These are phyloP conservation scores for Trichosporon asahii DNA, from an alignment of 1,284 basidiomycete genomes.

Conservation along the genomic window DNA sequence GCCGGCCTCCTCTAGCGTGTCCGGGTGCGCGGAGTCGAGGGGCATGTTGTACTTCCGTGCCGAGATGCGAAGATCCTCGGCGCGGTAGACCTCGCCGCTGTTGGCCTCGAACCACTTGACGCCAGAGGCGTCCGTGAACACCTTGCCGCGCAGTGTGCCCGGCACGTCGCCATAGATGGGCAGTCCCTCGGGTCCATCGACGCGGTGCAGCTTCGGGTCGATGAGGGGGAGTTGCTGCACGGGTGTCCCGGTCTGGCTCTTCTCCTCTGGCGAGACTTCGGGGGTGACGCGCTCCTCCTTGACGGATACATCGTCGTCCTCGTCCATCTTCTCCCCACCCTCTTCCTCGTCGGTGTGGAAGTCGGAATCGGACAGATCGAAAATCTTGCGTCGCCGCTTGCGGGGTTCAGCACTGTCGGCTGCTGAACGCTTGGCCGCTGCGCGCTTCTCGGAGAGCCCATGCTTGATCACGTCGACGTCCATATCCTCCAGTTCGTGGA, in stretches of 20 bases:
- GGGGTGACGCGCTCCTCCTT: constrained; percentile 10
- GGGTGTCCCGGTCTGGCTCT: background rate
- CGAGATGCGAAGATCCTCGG: constrained; percentile 19
- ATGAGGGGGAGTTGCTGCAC: background rate
- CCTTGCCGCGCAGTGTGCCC: background rate
- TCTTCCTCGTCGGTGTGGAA: background rate
- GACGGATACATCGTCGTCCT: background rate
- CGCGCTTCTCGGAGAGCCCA: constrained; percentile 3
- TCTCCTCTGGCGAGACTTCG: background rate
- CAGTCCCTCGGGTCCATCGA: constrained; percentile 12
- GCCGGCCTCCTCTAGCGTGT: constrained; percentile 18
- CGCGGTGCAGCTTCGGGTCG: background rate
- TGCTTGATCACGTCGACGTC: constrained; percentile 17
- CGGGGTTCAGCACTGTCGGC: background rate
- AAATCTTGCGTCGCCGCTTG: background rate
- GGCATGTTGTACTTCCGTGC: constrained; percentile 25
- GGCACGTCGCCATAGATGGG: constrained; percentile 14
- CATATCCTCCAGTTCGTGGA: constrained; percentile 15
- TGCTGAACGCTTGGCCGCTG: background rate
- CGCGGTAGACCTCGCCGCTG: constrained; percentile 11
- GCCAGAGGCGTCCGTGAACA: constrained; percentile 20
- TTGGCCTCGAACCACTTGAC: constrained; percentile 18
- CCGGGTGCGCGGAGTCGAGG: constrained; percentile 24
- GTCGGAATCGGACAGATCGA: background rate
- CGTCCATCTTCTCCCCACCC: background rate